Base-by-base conservation (phyloP, 1,284 basidiomycete genomes). In the Apiotrichum gamsii region DNA sequence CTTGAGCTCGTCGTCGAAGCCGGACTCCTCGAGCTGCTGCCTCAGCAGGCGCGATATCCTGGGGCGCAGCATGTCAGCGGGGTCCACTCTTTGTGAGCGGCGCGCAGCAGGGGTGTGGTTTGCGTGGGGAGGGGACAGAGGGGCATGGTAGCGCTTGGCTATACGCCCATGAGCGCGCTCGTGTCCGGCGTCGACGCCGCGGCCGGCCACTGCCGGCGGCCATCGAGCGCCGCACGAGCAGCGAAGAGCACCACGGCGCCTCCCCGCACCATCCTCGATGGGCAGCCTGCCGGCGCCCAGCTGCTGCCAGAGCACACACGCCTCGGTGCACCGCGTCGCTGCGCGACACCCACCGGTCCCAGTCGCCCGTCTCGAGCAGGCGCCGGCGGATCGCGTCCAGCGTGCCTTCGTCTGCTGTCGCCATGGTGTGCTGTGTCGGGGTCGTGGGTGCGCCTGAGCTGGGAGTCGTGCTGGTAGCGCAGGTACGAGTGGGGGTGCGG, bases 1-100 rank as follows among this genome's bases (percentile, higher is more conserved):
- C 54, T 69, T 70, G 31, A 70, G 40, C 47, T 70, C 68, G 53
- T 70, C 68, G 32, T 62, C 61, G 45, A 60, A 69, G 8, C 68
- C 68, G 2, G 55, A 52, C 39, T 70, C 68, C 40, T 64, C 59
- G 13, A 70, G 49, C 21, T 58, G 56, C 1, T 45, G 48, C 18
- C 56, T 42, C 6, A 70, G 49, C 2, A 63, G 42, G 18, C 51
- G 56, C 3, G 60, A 58, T 61, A 69, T 67, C 45, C 68, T 70
- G 45, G 0, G 5, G 38, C 13, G 37, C 4, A n/a, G 21, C n/a
- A 3, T 37, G 36, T 37, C 23, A 24, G 36, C 36, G 5, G 14
- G 4, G 16, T 18, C 33, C 5, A n/a, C n/a, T n/a, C n/a, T n/a
- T n/a, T n/a, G n/a, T n/a, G n/a, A n/a, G n/a, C n/a, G n/a, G n/a